Evolutionary conservation across 805 yeast species (phyloP).

Genomic region (Martiniozyma abietophila): DNA sequence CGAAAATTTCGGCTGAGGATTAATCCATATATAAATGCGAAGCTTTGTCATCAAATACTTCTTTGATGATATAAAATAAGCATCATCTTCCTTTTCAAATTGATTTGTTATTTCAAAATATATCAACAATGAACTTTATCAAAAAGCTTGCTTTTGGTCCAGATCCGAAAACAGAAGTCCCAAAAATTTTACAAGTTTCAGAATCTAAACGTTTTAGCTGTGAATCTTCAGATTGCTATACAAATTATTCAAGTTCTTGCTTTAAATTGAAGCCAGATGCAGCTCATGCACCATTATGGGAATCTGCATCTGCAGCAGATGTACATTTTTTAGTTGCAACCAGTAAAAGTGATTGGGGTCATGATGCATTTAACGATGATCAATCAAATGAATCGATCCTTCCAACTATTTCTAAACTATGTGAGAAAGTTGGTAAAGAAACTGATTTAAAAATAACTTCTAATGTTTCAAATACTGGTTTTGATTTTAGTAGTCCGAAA

Average conservation of each 20-base stretch:
- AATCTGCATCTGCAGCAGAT: slow-evolving; percentile 59
- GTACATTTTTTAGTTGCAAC: slow-evolving; percentile 77
- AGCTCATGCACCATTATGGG: slow-evolving; percentile 42
- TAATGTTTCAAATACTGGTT: slow-evolving; percentile 17
- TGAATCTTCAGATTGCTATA: slow-evolving; percentile 36
- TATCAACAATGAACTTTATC: slow-evolving; percentile 16
- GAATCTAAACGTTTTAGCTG: slow-evolving; percentile 47
- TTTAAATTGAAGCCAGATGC: slow-evolving; percentile 30
- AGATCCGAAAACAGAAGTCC: slow-evolving; percentile 23
- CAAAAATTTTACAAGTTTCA: slow-evolving; percentile 34
- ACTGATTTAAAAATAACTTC: slow-evolving; percentile 8
- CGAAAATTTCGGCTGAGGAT: too few relatives aligned
- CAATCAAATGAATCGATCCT: slow-evolving; percentile 22
- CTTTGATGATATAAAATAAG: neutral
- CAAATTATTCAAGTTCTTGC: slow-evolving; percentile 17
- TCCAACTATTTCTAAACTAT: slow-evolving; percentile 16
- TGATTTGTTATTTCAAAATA: neutral
- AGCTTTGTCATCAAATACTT: too few relatives aligned
- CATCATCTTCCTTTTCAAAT: neutral
- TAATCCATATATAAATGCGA: too few relatives aligned
- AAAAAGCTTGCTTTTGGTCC: slow-evolving; percentile 10
- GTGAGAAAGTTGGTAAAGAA: slow-evolving; percentile 7
- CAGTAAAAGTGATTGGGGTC: slow-evolving; percentile 78
- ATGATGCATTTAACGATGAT: slow-evolving; percentile 44
- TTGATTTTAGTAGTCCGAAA: slow-evolving; percentile 12